Evolutionary conservation across 192 early-diverging fungal genomes (phyloP), one percentile per base, ranked within the genome.

Genomic region (Mortierella hygrophila): DNA sequence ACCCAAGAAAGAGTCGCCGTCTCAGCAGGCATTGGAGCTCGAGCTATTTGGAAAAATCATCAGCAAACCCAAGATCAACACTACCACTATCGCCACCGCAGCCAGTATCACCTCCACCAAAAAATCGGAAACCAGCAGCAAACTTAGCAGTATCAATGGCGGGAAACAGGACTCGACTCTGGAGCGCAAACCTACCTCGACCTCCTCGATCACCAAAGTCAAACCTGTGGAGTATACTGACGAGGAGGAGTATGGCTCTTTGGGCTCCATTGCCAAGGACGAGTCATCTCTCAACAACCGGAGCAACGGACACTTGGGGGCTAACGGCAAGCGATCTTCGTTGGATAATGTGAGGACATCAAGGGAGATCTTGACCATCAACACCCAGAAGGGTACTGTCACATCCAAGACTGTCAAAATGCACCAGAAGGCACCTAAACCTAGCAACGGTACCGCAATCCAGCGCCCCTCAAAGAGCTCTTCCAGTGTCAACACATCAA

Each of bases 281-380:
- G 63, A 65, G 37, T 1, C 32, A 29, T 49, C 10, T n/a, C 13
- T 5, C 16, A 29, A 37, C 26, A 26, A 72, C 3, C 40, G 44
- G 9, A 57, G 16, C 10, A 76, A 82, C 38, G 37, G 57, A 5
- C 78, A 75, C 20, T 29, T 68, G 13, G 73, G 42, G 21, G 23
- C 37, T 11, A 35, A 32, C 13, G 41, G 20, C 49, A 70, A 78
- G 72, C 44, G 47, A 49, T 15, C 42, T 7, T 42, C 44, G 63
- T 9, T 21, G 11, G 40, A 57, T 40, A 68, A 65, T 23, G 44
- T n/a, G 42, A 76, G 32, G 1, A 46, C 38, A 1, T 20, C 70
- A 38, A 75, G 78, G 32, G 74, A 80, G 40, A 72, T 86, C 70
- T 75, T 86, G 32, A 68, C 68, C 41, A 86, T 86, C 52, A 86